Evolutionary conservation across 768 basidiomycete species (phyloP), one percentile per base, ranked within the genome.

Genomic region (Lactarius psammicola): DNA sequence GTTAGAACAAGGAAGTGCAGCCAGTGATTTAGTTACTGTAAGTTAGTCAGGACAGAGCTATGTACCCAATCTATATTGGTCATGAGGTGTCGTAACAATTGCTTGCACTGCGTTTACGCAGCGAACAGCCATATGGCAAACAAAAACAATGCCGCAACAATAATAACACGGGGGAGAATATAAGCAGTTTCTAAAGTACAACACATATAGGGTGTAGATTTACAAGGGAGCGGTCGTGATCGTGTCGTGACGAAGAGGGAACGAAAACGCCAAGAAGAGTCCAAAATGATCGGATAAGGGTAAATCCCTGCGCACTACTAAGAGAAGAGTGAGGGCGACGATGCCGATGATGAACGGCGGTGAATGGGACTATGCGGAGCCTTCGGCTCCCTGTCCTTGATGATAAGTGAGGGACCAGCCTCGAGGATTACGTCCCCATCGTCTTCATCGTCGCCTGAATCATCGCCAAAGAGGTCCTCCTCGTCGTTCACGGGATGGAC

Each of bases 391-490:
- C 66, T 60, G 49, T 68, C 69, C 71, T 83, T 82, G 33, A 81
- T 73, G n/a, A 80, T 73, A 46, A 84, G 74, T n/a, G 84, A 81
- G 4, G 90, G 89, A 1, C 90, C 90, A 23, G 87, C 83, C 76
- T 90, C 90, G 71, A 92, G 76, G 71, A 92, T 88, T 28, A 92
- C 75, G 69, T 92, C 89, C 23, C 82, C 84, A 69, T 90, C 88
- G 33, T 90, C 88, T 33, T 82, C 80, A 40, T 84, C 84, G 17
- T 78, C 76, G 20, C 79, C 78, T 18, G 75, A 76, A 40, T 81
- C 80, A 20, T 68, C 74, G 20, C 33, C 33, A 18, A 40, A 51
- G 23, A 59, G 23, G 56, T 53, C 68, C 53, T 63, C 70, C 20
- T 68, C 61, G 17, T 68, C 71, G 9, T 74, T 74, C 65, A 76